Base-by-base conservation (phyloP, 345 rosid species). In the Kernera saxatilis region DNA sequence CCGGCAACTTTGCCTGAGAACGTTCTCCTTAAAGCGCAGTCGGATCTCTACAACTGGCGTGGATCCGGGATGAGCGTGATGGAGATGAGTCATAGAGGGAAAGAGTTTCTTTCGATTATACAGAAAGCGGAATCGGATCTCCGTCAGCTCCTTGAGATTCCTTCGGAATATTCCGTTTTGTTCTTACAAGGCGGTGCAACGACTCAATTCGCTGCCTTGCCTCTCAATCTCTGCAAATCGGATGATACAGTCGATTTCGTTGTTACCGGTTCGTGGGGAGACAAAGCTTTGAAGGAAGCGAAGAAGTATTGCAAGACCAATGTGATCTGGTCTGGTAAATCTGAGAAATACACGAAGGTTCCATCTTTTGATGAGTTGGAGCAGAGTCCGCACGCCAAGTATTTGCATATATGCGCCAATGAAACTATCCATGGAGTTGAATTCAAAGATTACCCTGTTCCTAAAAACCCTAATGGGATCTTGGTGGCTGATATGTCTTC, bases 81-180 rank as follows among this genome's bases (percentile, higher is more conserved):
- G 99, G 99, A 95, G 63, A 95, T 95, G 99, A 92, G 98, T 82
- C 99, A 95, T 69, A 67, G 99, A 18, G 99, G 99, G 5, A 92
- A 92, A 76, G 90, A 95, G 35, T 95, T 95, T 64, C 85, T 83
- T 40, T 95, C 97, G 3, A 92, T 93, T 18, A 93, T 93, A 68
- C 88, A 90, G 18, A 93, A 94, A 73, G 97, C 98, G 5, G 99
- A 95, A 78, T 72, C 91, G 1, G 94, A 95, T 84, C 99, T 95
- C 64, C 85, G 98, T 8, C 9, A 86, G 43, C 91, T 95, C 5
- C 74, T 92, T 29, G 76, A 84, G 57, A 85, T 93, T 55, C 89
- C 96, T 0, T 46, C 71, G 10, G 84, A 88, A 40, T 90, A 90
- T 80, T 74, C 88, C 59, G 92, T 95, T 56, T 63, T 94, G 81